Evolutionary conservation across 306 rosid genomes (phyloP).

Genomic region (Prunus fruticosa): DNA sequence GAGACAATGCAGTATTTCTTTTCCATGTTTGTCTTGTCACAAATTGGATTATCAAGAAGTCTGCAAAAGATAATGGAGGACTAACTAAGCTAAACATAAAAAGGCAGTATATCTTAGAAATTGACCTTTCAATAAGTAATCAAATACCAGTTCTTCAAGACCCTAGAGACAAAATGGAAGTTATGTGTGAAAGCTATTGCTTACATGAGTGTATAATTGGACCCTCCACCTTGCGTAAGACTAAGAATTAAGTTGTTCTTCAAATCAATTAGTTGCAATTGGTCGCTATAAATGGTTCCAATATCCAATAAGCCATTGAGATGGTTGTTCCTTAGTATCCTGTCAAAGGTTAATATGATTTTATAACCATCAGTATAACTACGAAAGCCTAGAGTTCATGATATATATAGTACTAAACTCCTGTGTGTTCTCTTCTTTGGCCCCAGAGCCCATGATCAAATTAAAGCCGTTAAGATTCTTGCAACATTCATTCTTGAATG

Average conservation of each 20-base stretch:
- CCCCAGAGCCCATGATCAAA: no score
- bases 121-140: background rate
- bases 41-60: conserved; percentile 51
- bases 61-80: conserved; percentile 28
- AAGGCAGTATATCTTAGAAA: background rate
- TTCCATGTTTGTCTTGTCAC: conserved; percentile 21
- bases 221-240: background rate
- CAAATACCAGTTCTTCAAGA: background rate
- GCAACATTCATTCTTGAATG: background rate
- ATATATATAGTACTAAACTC: no score
- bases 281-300: background rate
- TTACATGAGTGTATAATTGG: conserved; percentile 24
- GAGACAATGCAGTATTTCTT: conserved; percentile 37
- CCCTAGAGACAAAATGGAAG: no score
- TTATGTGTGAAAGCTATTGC: background rate
- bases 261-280: conserved; percentile 24
- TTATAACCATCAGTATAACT: background rate
- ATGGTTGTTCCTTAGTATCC: conserved; percentile 28
- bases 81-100: background rate
- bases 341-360: conserved; percentile 13
- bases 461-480: no score
- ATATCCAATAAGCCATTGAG: conserved; percentile 30
- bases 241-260: conserved; percentile 8
- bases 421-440: no score
- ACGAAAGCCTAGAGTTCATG: no score